These are phyloP conservation scores for Hymenoscyphus fraxineus DNA, from an alignment of 2,329 filamentous ascomycete species.

Conservation along the genomic window DNA sequence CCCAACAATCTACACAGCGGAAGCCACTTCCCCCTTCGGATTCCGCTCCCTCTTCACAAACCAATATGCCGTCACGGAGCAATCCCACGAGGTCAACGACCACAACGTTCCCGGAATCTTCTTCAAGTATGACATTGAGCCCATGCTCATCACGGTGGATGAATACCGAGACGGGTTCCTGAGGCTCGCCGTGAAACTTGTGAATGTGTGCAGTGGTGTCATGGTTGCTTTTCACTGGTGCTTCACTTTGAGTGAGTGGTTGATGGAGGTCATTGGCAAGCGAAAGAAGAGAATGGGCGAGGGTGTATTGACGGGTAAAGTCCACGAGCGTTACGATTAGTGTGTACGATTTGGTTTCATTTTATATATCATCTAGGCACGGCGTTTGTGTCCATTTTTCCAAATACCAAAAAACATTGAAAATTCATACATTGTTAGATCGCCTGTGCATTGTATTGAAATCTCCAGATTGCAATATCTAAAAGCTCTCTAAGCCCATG, in stretches of 20 bases:
- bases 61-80: conserved; percentile 95
- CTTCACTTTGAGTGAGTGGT: conserved; percentile 80
- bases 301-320: conserved; percentile 36
- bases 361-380: conserved; percentile 7
- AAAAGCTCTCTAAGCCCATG: background rate
- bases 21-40: conserved; percentile 36
- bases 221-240: conserved; percentile 92
- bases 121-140: conserved; percentile 99
- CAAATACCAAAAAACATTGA: conserved; percentile 3
- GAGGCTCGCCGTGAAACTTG: conserved; percentile 71
- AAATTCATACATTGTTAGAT: background rate
- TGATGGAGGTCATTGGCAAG: conserved; percentile 49
- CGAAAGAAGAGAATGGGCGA: conserved; percentile 34
- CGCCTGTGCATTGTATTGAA: background rate
- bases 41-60: conserved; percentile 77
- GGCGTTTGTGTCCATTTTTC: conserved; percentile 1
- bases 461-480: background rate
- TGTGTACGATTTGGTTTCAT: conserved; percentile 5
- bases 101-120: conserved; percentile 82
- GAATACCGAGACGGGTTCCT: conserved; percentile 76
- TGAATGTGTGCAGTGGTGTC: conserved; percentile 88
- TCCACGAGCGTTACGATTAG: conserved; percentile 31
- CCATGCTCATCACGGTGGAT: conserved; percentile 79
- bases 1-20: conserved; percentile 83
- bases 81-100: conserved; percentile 68